These are phyloP conservation scores for Vanrija sp. DNA, from an alignment of 1,284 basidiomycete genomes.

Conservation along the genomic window DNA sequence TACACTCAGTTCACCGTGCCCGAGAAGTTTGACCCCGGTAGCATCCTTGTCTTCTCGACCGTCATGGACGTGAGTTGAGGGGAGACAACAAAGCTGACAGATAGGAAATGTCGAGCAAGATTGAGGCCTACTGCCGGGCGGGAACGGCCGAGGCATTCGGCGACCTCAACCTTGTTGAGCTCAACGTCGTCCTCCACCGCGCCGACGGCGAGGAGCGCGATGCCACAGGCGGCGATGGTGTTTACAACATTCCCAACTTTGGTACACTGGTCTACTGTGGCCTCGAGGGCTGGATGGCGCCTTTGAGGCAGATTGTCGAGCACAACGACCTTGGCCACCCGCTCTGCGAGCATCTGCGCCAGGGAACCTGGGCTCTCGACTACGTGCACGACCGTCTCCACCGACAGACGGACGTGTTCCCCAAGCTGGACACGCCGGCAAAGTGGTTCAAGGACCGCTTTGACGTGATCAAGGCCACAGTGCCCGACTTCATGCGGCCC, in stretches of 20 bases:
- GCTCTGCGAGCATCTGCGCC: conserved; percentile 76
- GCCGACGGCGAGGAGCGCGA: conserved; percentile 86
- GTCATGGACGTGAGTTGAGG: conserved; percentile 55
- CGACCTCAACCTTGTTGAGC: conserved; percentile 74
- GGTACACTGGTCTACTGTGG: conserved; percentile 82
- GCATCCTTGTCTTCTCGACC: conserved; percentile 84
- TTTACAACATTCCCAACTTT: conserved; percentile 69
- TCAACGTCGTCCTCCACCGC: conserved; percentile 78
- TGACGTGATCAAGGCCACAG: conserved; percentile 65
- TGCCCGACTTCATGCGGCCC: conserved; percentile 81
- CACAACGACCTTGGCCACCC: conserved; percentile 89
- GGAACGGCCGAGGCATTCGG: conserved; percentile 68
- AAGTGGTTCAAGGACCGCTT: conserved; percentile 80
- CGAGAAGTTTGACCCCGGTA: conserved; percentile 82
- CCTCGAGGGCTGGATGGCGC: conserved; percentile 92
- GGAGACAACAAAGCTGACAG: neutral
- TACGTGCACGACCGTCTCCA: conserved; percentile 70
- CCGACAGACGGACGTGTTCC: conserved; percentile 51
- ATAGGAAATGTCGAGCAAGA: conserved; percentile 54
- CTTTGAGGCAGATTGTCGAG: conserved; percentile 71
- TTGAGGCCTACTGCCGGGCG: conserved; percentile 67
- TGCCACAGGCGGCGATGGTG: conserved; percentile 66
- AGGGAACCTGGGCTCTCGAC: conserved; percentile 84
- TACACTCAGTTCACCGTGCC: conserved; percentile 76
- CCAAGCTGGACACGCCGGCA: conserved; percentile 64